Conservation (phyloP, 78 protist species). For the Dictyostelium brefeldianum region DNA sequence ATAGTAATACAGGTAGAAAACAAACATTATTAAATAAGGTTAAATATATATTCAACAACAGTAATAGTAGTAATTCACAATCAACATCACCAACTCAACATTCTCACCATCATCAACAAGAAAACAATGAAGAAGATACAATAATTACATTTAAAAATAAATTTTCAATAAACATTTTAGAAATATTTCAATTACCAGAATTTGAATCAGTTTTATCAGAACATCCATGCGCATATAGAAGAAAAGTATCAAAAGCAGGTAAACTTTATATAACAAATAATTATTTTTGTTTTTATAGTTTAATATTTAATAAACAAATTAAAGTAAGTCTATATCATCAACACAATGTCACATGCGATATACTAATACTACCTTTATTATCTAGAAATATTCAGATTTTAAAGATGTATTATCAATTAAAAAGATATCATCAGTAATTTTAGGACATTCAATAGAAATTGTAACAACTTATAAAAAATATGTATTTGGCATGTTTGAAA, state of each 20-base stretch:
- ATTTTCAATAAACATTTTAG: slow-evolving; percentile 37
- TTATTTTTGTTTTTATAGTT: slow-evolving; percentile 69
- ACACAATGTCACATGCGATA: too few species aligned
- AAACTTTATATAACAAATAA: slow-evolving; percentile 44
- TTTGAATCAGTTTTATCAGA: slow-evolving; percentile 30
- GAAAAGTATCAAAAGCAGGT: slow-evolving; percentile 75
- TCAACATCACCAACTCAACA: neutral
- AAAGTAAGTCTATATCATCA: slow-evolving; percentile 16
- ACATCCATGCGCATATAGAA: slow-evolving; percentile 77
- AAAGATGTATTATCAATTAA: slow-evolving; percentile 48
- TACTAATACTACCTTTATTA: too few species aligned
- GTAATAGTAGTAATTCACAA: neutral
- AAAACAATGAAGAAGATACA: neutral
- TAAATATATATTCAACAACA: slow-evolving; percentile 22
- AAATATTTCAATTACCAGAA: slow-evolving; percentile 40
- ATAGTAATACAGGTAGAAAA: slow-evolving; percentile 13
- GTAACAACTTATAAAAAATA: slow-evolving; percentile 41
- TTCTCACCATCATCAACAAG: neutral
- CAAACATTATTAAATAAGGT: slow-evolving; percentile 36
- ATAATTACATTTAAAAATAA: slow-evolving; percentile 7
- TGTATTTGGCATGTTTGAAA: slow-evolving; percentile 77
- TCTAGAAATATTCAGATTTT: slow-evolving; percentile 34
- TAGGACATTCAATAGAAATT: slow-evolving; percentile 68
- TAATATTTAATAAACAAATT: slow-evolving; percentile 72
- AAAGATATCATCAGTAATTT: slow-evolving; percentile 46